Percentiles rank a stretch among this genome's conserved stretches.
Conservation (phyloP, 2,329 filamentous ascomycete species). For the Ophiostoma perfectum region DNA sequence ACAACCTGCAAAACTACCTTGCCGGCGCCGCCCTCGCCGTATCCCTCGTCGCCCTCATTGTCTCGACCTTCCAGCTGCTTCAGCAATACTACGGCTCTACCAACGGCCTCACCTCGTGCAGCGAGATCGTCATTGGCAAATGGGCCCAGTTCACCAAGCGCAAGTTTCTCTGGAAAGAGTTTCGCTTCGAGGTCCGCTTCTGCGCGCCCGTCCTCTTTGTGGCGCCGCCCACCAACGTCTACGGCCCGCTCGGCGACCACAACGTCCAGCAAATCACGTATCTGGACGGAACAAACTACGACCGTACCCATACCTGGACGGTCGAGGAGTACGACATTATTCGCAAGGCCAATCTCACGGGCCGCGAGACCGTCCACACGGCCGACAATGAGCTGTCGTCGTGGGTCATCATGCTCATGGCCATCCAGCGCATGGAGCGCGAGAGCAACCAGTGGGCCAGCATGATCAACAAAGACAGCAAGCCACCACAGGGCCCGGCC, state of each 20-base stretch:
- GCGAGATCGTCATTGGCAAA: slow-evolving; percentile 43
- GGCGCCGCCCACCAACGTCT: slow-evolving; percentile 38
- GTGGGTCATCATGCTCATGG: slow-evolving; percentile 47
- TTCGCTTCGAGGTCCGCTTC: slow-evolving; percentile 47
- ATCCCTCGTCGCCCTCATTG: slow-evolving; percentile 43
- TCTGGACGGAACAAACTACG: slow-evolving; percentile 39
- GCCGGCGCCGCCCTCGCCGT: slow-evolving; percentile 43
- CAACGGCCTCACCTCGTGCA: slow-evolving; percentile 44
- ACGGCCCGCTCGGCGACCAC: slow-evolving; percentile 32
- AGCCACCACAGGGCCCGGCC: not conserved
- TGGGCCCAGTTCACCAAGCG: slow-evolving; percentile 41
- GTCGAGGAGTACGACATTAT: slow-evolving; percentile 25
- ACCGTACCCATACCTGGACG: slow-evolving; percentile 23
- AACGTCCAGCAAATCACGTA: slow-evolving; percentile 32
- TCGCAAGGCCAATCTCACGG: slow-evolving; percentile 8
- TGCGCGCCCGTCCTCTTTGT: slow-evolving; percentile 47
- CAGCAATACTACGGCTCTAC: slow-evolving; percentile 49
- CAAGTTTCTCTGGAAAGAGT: slow-evolving; percentile 38
- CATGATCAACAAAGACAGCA: slow-evolving; percentile 36
- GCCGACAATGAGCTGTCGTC: slow-evolving; percentile 52
- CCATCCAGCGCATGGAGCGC: slow-evolving; percentile 46
- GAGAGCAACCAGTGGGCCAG: slow-evolving; percentile 44
- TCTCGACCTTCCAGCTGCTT: slow-evolving; percentile 43
- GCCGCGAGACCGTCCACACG: slow-evolving; percentile 40
- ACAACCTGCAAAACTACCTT: slow-evolving; percentile 34